Evolutionary conservation across 352 stramenopile species (phyloP), one percentile per base, ranked within the genome.

Genomic region (Nothophytophthora sp.): DNA sequence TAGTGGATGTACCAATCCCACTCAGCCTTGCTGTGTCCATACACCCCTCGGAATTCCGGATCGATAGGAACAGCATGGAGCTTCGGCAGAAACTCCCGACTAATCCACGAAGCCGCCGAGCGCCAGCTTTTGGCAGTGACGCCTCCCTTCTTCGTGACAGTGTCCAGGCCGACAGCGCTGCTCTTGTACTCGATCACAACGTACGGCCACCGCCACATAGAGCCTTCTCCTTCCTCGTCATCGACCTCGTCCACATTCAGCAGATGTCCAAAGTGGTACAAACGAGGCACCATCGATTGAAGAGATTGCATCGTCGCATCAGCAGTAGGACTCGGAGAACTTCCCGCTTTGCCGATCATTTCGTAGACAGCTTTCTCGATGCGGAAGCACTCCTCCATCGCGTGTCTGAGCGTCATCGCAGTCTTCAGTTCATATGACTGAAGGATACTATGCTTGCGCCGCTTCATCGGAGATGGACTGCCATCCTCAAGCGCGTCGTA

Each of bases 1-100:
- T 93, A 95, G 52, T 92, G 67, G 27, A 67, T 69, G 47, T 93
- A 95, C 85, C 85, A 95, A 32, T 83, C 66, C 80, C 81, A 93
- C 22, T 74, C 60, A 36, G 58, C 38, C 41, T 93, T 93, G 32
- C 45, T 56, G 57, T 93, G 83, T 13, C 76, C 74, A 29, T 86
- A 76, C 2, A 93, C 36, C 1, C 83, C 83, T 19, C 47, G 54
- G 16, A 84, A 63, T 3, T 63, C 24, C 13, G 48, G 8, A 13
- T 83, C 70, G 35, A 91, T 71, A 4, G 61, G 57, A 25, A 92
- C 65, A 6, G 63, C 55, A 45, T 95, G 81, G 15, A 93, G 57
- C 1, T 63, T 69, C 1, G 79, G 77, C 23, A 91, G 50, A 23
- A 92, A 90, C 11, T 76, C 60, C 4, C 18, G 27, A 49, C 73